Evolutionary conservation across 1,284 basidiomycete species (phyloP).

Genomic region (Uromyces viciae-fabae): DNA sequence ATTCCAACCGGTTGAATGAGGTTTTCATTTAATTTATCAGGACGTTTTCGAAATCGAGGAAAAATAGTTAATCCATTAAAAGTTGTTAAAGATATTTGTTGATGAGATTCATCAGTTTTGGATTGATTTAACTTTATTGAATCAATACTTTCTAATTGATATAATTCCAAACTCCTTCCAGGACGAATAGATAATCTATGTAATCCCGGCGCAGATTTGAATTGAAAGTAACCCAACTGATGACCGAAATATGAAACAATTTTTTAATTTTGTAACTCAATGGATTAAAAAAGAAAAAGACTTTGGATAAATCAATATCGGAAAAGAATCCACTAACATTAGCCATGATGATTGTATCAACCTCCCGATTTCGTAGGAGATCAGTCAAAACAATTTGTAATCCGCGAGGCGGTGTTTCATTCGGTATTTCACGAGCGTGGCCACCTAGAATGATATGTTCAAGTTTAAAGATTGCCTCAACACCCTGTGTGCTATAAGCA

Average conservation of each 20-base stretch:
- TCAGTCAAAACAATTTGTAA: slow-evolving; percentile 73
- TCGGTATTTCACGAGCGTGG: slow-evolving; percentile 72
- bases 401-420: slow-evolving; percentile 70
- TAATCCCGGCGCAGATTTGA: slow-evolving; percentile 84
- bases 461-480: slow-evolving; percentile 79
- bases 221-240: slow-evolving; percentile 83
- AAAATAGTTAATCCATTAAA: slow-evolving; percentile 85
- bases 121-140: slow-evolving; percentile 68
- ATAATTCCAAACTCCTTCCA: slow-evolving; percentile 76
- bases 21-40: slow-evolving; percentile 69
- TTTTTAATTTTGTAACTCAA: slow-evolving; percentile 10
- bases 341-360: slow-evolving; percentile 67
- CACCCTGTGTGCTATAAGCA: slow-evolving; percentile 61
- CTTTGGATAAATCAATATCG: too few relatives aligned
- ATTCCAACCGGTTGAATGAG: slow-evolving; percentile 38
- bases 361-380: slow-evolving; percentile 31
- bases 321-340: slow-evolving; percentile 58
- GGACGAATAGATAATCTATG: slow-evolving; percentile 76
- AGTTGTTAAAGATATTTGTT: slow-evolving; percentile 69
- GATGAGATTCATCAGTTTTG: slow-evolving; percentile 59
- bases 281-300: too few relatives aligned
- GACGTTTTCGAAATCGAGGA: slow-evolving; percentile 68
- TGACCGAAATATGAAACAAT: slow-evolving; percentile 11
- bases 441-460: slow-evolving; percentile 91
- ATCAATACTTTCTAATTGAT: slow-evolving; percentile 69